Base-by-base conservation (phyloP, 257 asterid species). In the Solanum bukasovii region DNA sequence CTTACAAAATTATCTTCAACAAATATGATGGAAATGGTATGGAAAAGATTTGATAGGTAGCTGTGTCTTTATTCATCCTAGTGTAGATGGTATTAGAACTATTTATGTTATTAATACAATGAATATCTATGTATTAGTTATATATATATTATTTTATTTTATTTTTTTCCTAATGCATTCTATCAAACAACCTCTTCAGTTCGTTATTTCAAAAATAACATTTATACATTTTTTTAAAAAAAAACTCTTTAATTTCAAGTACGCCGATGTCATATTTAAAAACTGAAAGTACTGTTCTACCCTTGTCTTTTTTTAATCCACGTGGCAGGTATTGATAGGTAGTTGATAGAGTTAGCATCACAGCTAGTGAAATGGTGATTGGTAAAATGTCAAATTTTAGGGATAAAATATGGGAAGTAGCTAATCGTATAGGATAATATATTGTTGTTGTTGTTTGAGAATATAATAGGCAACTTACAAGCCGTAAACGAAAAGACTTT, bases 351-450 rank as follows among this genome's bases (percentile, higher is more conserved):
- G 27, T 2, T 27, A 44, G 68, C 68, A 81, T 81, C 85, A 81
- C 85, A 34, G 70, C 42, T 29, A n/a, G 85, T 46, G 44, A 49
- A 49, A 46, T 49, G 9, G 6, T 31, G 29, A 29, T 49, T 9
- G 70, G 44, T 82, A 49, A 82, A 82, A 29, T 49, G 86, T 5
- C 86, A 49, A 83, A 61, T 86, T 86, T 49, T 61, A 5, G 52
- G 71, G 46, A 23, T 1, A 65, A 65, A 42, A 42, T 42, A 82
- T 87, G 75, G 86, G 38, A 87, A 52, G 82, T 11, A 40, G 82
- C 21, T 65, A 83, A 35, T n/a, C 31, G 87, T 44, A 37, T 40
- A 0, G 7, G 34, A 67, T 81, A 83, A 83, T 70, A 59, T 46
- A 25, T 61, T 63, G 8, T 18, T 11, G 29, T 9, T n/a, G 33